Base-by-base conservation (phyloP, 2,329 filamentous ascomycete species). In the Penicillium sp. region DNA sequence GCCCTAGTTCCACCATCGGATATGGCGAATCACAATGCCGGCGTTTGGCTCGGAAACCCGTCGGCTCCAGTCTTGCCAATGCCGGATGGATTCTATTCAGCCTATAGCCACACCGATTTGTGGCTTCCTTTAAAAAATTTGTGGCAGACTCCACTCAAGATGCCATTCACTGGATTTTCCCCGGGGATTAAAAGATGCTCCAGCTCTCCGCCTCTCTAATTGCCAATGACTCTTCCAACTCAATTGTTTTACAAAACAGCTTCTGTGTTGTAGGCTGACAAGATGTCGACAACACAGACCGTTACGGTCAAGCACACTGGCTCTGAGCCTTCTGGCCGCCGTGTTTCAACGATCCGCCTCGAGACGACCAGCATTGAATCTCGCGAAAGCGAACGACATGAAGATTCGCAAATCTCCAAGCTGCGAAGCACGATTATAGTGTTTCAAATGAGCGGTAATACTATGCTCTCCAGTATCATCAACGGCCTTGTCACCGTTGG, bases 401-500 rank as follows among this genome's bases (percentile, higher is more conserved):
- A 20, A n/a, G 15, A 2, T 37, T 6, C 22, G n/a, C 17, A 47
- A 5, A 45, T 54, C 35, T 54, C 52, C 12, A 47, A 45, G 12
- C 22, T 45, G 12, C 52, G 42, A 1, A 54, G 42, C 28, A n/a
- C 25, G 4, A 45, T 54, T 25, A 54, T 54, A 5, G 41, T 54
- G 7, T 47, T 45, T 15, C 42, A 45, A 37, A 45, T 54, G 52
- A 25, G 52, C 14, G 52, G 52, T 7, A 54, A 54, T 37, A 54
- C 52, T 2, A 45, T 54, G 39, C 34, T 54, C 31, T 54, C 52
- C 4, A 54, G 52, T 25, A 47, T 54, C 41, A 54, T 54, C 41
- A 54, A 54, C 17, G 52, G 52, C 11, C 41, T 54, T 37, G 52
- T 54, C 39, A 54, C 52, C 20, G 52, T 54, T 34, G 52, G 52